Base-by-base conservation (phyloP, 2,329 filamentous ascomycete genomes). In the Neonectria punicea region DNA sequence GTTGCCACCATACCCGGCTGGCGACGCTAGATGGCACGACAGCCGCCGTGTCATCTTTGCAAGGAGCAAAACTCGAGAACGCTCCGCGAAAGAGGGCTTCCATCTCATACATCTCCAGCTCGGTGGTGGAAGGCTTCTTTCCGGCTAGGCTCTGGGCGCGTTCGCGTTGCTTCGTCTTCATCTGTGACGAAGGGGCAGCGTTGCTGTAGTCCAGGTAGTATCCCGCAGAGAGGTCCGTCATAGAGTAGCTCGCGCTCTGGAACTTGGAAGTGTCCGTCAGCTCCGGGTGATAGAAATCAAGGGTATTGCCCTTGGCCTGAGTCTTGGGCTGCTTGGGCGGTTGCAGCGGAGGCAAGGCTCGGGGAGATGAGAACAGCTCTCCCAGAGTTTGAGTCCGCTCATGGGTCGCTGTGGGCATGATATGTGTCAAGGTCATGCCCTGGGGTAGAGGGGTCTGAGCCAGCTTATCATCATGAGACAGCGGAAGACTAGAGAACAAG, bases 401-500 rank as follows among this genome's bases (percentile, higher is more conserved):
- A 41, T 76, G 75, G 8, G 70, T 69, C 14, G 67, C 77, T 13
- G 73, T 81, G 18, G 74, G 79, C 69, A 73, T 69, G 59, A 82
- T 74, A 28, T 73, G 74, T 22, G 79, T 78, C 43, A 80, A 72
- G 20, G 88, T 88, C 46, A 97, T 87, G 41, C 93, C 93, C 63
- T 89, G 90, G 0, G 94, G 94, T 28, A 98, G 81, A 20, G 83
- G 86, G 41, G 86, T 83, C 73, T 76, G 70, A 50, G 74, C 70
- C 60, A 79, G 61, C 41, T 79, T 73, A 41, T 73, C 63, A 53
- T 77, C 73, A 11, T 74, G 64, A 2, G 78, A 74, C 14, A 74
- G 51, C 9, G 80, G 92, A 54, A 97, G 83, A 78, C 94, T 97
- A 4, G 95, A 97, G 77, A 96, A 98, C 4, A 98, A 83, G 65